A percentile compares a stretch with the other conserved stretches of the same genome.
Evolutionary conservation across 192 early-diverging fungal genomes (phyloP).

Genomic region (Backusella tuberculispora): DNA sequence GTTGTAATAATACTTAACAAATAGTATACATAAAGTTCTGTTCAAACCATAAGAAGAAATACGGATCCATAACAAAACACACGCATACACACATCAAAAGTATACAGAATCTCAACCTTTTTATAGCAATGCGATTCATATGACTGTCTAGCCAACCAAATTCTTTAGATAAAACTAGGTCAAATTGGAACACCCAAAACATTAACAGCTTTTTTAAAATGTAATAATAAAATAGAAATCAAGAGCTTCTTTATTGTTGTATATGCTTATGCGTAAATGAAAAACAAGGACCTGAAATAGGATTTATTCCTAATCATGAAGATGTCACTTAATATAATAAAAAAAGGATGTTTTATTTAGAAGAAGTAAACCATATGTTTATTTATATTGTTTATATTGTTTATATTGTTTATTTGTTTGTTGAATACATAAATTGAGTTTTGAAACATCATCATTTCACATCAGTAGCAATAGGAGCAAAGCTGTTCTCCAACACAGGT

Average conservation of each 20-base stretch:
- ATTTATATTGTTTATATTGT: constrained; percentile 1
- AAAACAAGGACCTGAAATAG: background rate
- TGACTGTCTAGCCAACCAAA: background rate
- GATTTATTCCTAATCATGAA: background rate
- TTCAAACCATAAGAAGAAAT: background rate
- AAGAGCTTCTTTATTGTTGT: background rate
- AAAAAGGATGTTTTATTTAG: constrained; percentile 9
- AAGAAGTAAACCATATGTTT: background rate
- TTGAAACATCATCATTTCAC: constrained; percentile 8
- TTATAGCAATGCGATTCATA: constrained; percentile 6
- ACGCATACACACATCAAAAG: background rate
- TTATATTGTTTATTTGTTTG: constrained; percentile 17
- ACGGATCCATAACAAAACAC: too few species aligned
- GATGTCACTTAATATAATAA: constrained; percentile 3
- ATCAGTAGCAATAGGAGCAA: constrained; percentile 5
- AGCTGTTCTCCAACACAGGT: constrained; percentile 5
- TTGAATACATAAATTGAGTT: constrained; percentile 8
- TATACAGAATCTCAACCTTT: background rate
- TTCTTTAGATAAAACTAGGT: background rate
- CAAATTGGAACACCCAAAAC: background rate
- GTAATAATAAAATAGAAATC: background rate
- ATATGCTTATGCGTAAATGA: background rate
- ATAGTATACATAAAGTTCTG: constrained; percentile 1
- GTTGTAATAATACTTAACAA: background rate
- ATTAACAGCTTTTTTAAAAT: background rate